phyloP scores from a whole-genome alignment of 2,329 filamentous ascomycete species.

The Neonectria punicea region DNA sequence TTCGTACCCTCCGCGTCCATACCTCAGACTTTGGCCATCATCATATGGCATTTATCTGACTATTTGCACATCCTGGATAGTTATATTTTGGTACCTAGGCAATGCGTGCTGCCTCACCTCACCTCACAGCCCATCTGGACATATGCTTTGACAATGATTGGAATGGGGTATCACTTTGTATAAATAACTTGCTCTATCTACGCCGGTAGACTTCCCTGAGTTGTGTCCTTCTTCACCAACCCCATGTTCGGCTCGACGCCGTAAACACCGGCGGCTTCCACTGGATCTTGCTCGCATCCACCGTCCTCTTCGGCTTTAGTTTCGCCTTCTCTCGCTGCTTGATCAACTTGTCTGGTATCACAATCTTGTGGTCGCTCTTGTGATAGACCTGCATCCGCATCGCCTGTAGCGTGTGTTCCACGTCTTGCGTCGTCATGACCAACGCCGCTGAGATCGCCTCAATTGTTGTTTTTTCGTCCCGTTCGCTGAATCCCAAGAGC shows the following conservation, averaged over 20 bases:
- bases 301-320: conserved; percentile 77
- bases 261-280: conserved; percentile 98
- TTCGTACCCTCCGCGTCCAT: not conserved
- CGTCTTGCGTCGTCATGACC: conserved; percentile 97
- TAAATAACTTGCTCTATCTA: conserved; percentile 7
- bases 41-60: no score
- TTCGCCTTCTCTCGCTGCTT: conserved; percentile 83
- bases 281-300: conserved; percentile 82
- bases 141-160: not conserved
- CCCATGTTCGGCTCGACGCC: conserved; percentile 91
- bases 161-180: conserved; percentile 35
- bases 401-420: conserved; percentile 93
- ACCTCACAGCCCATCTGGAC: no score
- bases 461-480: conserved; percentile 80
- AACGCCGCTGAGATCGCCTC: conserved; percentile 82
- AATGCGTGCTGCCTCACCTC: not conserved
- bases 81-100: not conserved
- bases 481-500: conserved; percentile 77
- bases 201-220: not conserved
- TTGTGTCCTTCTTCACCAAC: conserved; percentile 72
- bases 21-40: no score
- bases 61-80: no score
- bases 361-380: conserved; percentile 96
- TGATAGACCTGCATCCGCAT: conserved; percentile 96
- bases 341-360: conserved; percentile 86